Evolutionary conservation across 805 yeast species (phyloP), one percentile per base, ranked within the genome.

Genomic region (Yarrowia hollandica): DNA sequence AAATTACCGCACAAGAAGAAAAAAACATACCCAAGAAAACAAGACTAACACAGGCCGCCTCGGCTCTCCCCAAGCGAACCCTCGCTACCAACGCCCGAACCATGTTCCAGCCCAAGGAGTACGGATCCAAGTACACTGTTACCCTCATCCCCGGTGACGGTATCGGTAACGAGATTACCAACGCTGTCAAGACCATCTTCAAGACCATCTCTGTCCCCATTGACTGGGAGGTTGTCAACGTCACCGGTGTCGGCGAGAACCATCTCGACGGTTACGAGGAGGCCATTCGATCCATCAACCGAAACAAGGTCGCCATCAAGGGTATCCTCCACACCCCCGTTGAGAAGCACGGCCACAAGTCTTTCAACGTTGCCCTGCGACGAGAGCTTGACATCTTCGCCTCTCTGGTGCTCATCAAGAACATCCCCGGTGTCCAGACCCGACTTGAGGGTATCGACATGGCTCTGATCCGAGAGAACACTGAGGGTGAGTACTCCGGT

Each of bases 401-500:
- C 61, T 88, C 96, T 31, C 82, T 92, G 65, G 95, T 94, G n/a
- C 80, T 90, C 68, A 90, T 90, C 80, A 90, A 91, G 79, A 87
- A 88, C 75, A 82, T 94, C 63, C 94, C 95, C 62, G 98, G 98
- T 74, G 96, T 91, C 64, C 82, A 89, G 75, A 85, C 96, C 62
- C 89, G 91, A 75, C 82, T 90, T 72, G 81, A 86, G 63, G 90
- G 88, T 66, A 88, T 92, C 65, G 97, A 91, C 77, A 82, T 92
- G 71, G 97, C 91, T 37, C 81, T 94, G 65, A 95, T 94, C 72
- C 90, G 99, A 83, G 99, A 94, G 80, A 94, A 94, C 84, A 92
- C 99, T 65, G 98, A 94, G 77, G 99, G 99, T 81, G 99, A 92
- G 79, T 92, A 92, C 80, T 92, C 98, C 56, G 98, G 98, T 70